Base-by-base conservation (phyloP, 306 rosid genomes). In the Leucaena leucocephala region DNA sequence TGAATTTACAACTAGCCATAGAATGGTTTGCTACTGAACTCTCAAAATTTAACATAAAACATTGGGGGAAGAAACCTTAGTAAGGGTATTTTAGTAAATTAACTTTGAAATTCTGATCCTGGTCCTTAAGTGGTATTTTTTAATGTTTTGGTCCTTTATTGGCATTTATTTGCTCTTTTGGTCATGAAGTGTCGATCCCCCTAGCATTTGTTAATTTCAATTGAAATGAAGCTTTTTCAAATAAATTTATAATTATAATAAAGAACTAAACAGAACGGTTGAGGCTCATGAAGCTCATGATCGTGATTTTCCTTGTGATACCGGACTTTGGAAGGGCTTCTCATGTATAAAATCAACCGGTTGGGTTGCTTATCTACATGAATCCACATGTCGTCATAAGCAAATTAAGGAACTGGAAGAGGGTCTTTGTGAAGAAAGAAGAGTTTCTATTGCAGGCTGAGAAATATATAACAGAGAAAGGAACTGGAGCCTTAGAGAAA, bases 241-340 rank as follows among this genome's bases (percentile, higher is more conserved):
- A 40, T 4, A 63, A 34, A 35, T 63, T 35, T 63, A 17, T 34
- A 63, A 39, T 14, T 11, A 45, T 48, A 48, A 48, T 48, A 14
- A 7, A 2, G 42, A 34, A 14, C 68, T 63, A 6, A 62, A 33
- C 42, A 62, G 42, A 62, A 34, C 1, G 19, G 17, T 62, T 5
- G 17, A 4, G 0, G 14, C 10, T 57, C 10, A 45, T 88, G 22
- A 90, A 86, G 88, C 82, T 90, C 34, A 39, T 80, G 79, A 84
- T 88, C 48, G 76, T 88, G 55, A 48, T 67, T 59, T 87, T 39
- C 63, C 82, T 90, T 54, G 82, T 81, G 54, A 44, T 80, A 13
- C 92, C 95, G 2, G 84, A 84, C 78, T 90, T 88, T 46, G 77
- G 87, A 66, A 89, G 91, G 67, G 82, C 92, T 49, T 76, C 75